Evolutionary conservation across 768 basidiomycete genomes (phyloP), one percentile per base, ranked within the genome.

Genomic region (Leccinum truebloodii): DNA sequence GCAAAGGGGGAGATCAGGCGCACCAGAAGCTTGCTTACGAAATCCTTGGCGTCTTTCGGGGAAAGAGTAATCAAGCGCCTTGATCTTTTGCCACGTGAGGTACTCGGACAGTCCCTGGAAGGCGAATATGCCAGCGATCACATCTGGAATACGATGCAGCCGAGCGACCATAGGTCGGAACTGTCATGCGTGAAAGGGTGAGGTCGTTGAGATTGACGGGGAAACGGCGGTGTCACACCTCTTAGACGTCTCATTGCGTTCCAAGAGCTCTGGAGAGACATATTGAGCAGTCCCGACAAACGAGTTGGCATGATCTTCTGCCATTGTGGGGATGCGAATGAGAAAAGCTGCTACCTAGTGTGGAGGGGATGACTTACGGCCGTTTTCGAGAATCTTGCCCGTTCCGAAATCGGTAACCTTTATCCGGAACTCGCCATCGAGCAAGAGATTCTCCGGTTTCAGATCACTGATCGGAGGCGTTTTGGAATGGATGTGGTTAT

Each of bases 401-500:
- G 94, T 95, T 7, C 97, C 97, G 75, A 98, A 98, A 73, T 99
- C 97, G 16, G 94, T 92, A 22, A 99, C 84, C 74, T 94, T 96
- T 71, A 97, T 86, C 57, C 94, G 86, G 76, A 88, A 91, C n/a
- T 87, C 82, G 48, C 83, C 83, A 66, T 96, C 94, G n/a, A 99
- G 80, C 9, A 99, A 80, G 30, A 98, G 80, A 71, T 98, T 98
- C 74, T 91, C 90, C 9, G 90, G 90, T 71, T 92, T 92, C 34
- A 92, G 80, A 70, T 92, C 90, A 58, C 87, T 87, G 53, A 60
- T 49, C 28, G n/a, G 39, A 50, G 48, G 4, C 18, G 14, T 32
- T 32, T 32, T 46, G 46, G 41, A 24, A 16, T 53, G 61, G 44
- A 51, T 50, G 49, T 59, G 62, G 51, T 62, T 59, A 57, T 62